These are phyloP conservation scores for Crithidia acanthocephali DNA, from an alignment of 208 protist species.

Conservation along the genomic window DNA sequence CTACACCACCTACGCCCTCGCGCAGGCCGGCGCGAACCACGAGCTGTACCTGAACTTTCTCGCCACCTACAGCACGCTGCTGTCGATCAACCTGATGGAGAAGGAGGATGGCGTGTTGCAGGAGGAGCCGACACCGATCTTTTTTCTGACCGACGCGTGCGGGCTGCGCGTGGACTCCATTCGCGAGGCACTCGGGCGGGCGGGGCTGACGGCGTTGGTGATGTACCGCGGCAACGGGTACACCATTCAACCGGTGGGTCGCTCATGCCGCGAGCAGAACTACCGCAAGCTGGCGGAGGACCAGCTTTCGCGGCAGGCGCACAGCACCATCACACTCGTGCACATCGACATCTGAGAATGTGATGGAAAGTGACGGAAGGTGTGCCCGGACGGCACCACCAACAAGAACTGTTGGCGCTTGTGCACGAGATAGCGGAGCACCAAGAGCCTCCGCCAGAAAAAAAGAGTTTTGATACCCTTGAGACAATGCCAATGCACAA, in stretches of 20 bases:
- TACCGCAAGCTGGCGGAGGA: neutral
- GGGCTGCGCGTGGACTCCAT: slow-evolving; percentile 34
- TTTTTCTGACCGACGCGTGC: slow-evolving; percentile 20
- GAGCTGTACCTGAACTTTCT: slow-evolving; percentile 24
- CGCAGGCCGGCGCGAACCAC: neutral
- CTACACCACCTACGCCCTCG: slow-evolving; percentile 35
- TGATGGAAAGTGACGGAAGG: neutral
- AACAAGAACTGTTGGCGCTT: neutral
- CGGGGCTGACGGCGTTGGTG: slow-evolving; percentile 16
- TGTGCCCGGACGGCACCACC: neutral
- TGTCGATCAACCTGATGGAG: slow-evolving; percentile 24
- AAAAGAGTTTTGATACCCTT: neutral
- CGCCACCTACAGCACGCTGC: slow-evolving; percentile 23
- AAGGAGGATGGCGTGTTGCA: slow-evolving; percentile 17
- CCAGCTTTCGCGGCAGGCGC: neutral
- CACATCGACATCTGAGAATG: neutral
- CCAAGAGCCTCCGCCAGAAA: no score
- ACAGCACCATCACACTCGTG: neutral
- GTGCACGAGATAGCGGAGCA: no score
- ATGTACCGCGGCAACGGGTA: slow-evolving; percentile 30
- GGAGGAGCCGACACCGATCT: slow-evolving; percentile 25
- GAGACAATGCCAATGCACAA: neutral
- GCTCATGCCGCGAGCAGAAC: neutral
- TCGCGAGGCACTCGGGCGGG: slow-evolving; percentile 6
- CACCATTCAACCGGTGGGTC: slow-evolving; percentile 32